phyloP scores from a whole-genome alignment of 331 rosid species.

The Arachis monticola region DNA sequence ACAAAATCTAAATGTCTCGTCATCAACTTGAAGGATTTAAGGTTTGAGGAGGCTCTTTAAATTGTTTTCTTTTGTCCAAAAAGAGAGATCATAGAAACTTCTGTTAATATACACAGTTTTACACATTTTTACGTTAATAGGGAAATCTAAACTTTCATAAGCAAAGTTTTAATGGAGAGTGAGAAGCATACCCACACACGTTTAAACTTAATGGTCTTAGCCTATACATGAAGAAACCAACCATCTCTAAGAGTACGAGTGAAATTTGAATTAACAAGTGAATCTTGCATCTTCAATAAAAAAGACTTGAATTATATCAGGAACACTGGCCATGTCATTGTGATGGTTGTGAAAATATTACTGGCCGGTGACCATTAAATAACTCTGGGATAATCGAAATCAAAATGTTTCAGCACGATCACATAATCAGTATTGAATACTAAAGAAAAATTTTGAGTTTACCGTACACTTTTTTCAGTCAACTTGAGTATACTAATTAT shows the following conservation, averaged over 20 bases:
- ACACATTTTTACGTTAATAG: background rate
- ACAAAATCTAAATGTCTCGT: constrained; percentile 22
- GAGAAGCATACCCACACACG: background rate
- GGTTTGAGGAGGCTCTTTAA: constrained; percentile 25
- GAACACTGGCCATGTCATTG: constrained; percentile 12
- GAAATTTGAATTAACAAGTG: too few relatives aligned
- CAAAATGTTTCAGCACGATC: constrained; percentile 1
- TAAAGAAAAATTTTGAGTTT: constrained; percentile 3
- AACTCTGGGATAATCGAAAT: constrained; percentile 26
- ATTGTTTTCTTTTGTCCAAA: constrained; percentile 5
- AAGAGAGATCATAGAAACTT: constrained; percentile 5
- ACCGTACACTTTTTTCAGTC: constrained; percentile 17
- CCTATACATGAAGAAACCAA: too few relatives aligned
- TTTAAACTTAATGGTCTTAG: background rate
- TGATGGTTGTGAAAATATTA: constrained; percentile 32
- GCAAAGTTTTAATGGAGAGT: background rate
- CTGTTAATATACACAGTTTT: background rate
- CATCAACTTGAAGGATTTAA: constrained; percentile 5
- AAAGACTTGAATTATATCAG: background rate
- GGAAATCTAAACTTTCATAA: constrained; percentile 1
- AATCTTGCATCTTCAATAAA: background rate
- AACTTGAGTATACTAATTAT: constrained; percentile 19
- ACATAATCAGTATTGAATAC: constrained; percentile 5
- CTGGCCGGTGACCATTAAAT: constrained; percentile 8
- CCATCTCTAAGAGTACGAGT: too few relatives aligned